Conservation (phyloP, 495 filamentous ascomycete species). For the Cercophora samala region DNA sequence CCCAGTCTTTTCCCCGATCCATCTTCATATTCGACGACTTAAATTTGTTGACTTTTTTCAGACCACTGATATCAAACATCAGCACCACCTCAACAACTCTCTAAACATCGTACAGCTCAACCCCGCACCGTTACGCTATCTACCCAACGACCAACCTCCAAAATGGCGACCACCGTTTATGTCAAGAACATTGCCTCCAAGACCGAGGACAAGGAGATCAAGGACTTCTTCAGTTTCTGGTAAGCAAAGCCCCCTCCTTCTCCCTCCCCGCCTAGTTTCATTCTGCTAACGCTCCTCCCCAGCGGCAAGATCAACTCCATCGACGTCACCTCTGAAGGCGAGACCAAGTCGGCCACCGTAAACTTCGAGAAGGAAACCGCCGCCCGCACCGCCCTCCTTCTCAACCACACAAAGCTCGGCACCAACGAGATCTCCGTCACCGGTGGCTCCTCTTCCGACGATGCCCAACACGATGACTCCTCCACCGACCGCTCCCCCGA, state of each 20-base stretch:
- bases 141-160: slow-evolving; percentile 17
- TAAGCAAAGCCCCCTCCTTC: slow-evolving; percentile 40
- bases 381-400: slow-evolving; percentile 90
- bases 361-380: slow-evolving; percentile 96
- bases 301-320: slow-evolving; percentile 89
- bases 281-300: slow-evolving; percentile 29
- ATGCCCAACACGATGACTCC: slow-evolving; percentile 46
- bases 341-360: slow-evolving; percentile 76
- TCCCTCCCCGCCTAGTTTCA: neutral
- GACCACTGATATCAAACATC: slow-evolving; percentile 9
- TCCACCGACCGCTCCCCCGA: slow-evolving; percentile 54
- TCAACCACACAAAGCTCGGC: slow-evolving; percentile 93
- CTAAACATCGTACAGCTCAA: slow-evolving; percentile 10
- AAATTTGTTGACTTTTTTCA: neutral
- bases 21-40: neutral
- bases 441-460: slow-evolving; percentile 44
- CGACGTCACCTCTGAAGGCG: slow-evolving; percentile 66
- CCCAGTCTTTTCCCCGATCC: slow-evolving; percentile 3
- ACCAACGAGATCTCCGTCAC: slow-evolving; percentile 74
- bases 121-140: slow-evolving; percentile 14
- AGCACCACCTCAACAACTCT: neutral
- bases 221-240: slow-evolving; percentile 99
- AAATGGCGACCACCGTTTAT: slow-evolving; percentile 39
- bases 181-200: slow-evolving; percentile 77
- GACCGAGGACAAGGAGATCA: slow-evolving; percentile 85